A percentile compares a stretch with the other conserved stretches of the same genome.
Conservation (phyloP, 2,329 filamentous ascomycete genomes). For the Parafenestella ontariensis region DNA sequence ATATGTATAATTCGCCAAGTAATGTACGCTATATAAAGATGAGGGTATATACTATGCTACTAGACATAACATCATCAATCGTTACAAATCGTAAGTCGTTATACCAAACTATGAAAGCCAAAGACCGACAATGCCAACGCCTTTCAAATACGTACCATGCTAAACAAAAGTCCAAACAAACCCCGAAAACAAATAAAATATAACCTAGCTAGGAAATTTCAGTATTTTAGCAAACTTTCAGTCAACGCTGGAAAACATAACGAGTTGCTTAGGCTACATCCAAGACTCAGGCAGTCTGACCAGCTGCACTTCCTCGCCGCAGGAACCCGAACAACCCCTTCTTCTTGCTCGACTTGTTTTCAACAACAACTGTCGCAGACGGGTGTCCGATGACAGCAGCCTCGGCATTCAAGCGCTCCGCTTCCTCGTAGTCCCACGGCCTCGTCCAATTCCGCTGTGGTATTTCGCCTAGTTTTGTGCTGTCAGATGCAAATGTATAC, state of each 20-base stretch:
- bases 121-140: background rate
- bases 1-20: background rate
- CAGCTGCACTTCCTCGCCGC: background rate
- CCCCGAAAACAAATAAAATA: background rate
- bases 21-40: background rate
- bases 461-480: slow-evolving; percentile 58
- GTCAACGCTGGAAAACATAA: too few relatives aligned
- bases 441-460: slow-evolving; percentile 53
- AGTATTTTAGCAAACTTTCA: background rate
- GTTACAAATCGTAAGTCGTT: background rate
- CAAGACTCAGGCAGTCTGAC: background rate
- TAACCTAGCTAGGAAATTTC: too few relatives aligned
- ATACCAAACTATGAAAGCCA: background rate
- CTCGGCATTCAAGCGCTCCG: slow-evolving; percentile 51
- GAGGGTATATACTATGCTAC: background rate
- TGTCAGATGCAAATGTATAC: slow-evolving; percentile 54
- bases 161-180: background rate
- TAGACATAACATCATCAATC: background rate
- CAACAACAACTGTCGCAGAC: slow-evolving; percentile 5
- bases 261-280: too few relatives aligned
- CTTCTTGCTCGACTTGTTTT: background rate
- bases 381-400: slow-evolving; percentile 31
- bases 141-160: background rate
- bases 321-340: background rate
- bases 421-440: slow-evolving; percentile 53